Evolutionary conservation across 805 yeast genomes (phyloP).

Genomic region (Yarrowia deformans): DNA sequence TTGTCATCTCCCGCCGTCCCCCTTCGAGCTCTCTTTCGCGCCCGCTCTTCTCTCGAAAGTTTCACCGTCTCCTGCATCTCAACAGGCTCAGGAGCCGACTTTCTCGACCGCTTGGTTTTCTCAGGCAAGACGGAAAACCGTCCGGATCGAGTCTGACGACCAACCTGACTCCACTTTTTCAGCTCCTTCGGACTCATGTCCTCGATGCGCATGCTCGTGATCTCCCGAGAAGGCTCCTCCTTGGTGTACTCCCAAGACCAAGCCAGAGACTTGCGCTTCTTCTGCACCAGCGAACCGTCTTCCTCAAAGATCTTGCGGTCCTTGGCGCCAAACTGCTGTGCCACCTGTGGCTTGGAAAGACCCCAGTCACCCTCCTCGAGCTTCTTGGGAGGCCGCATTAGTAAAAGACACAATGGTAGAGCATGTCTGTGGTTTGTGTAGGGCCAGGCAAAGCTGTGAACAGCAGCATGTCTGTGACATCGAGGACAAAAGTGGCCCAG

Average conservation of each 20-base stretch:
- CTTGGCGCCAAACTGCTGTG: slow-evolving; percentile 12
- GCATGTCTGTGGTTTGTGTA: slow-evolving; percentile 19
- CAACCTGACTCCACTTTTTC: slow-evolving; percentile 17
- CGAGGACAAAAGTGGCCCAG: slow-evolving; percentile 46
- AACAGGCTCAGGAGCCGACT: slow-evolving; percentile 18
- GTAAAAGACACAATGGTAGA: slow-evolving; percentile 6
- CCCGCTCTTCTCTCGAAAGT: not conserved
- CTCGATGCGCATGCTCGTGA: slow-evolving; percentile 23
- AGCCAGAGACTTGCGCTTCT: slow-evolving; percentile 18
- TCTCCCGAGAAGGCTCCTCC: slow-evolving; percentile 26
- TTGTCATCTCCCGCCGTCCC: not conserved
- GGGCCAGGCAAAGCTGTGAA: slow-evolving; percentile 49
- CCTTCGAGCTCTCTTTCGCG: slow-evolving; percentile 2
- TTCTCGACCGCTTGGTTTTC: not conserved
- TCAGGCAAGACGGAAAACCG: slow-evolving; percentile 1
- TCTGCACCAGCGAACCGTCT: slow-evolving; percentile 13
- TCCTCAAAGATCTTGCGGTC: slow-evolving; percentile 19
- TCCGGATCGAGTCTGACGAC: slow-evolving; percentile 11
- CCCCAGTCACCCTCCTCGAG: slow-evolving; percentile 7
- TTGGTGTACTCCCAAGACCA: slow-evolving; percentile 37
- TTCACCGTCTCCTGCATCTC: not conserved
- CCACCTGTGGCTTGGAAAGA: slow-evolving; percentile 5
- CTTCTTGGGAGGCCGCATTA: slow-evolving; percentile 23
- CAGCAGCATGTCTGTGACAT: slow-evolving; percentile 48
- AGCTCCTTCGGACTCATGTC: slow-evolving; percentile 23